Conservation (phyloP, 1,284 basidiomycete genomes). For the Fomitopsis pinicola region DNA sequence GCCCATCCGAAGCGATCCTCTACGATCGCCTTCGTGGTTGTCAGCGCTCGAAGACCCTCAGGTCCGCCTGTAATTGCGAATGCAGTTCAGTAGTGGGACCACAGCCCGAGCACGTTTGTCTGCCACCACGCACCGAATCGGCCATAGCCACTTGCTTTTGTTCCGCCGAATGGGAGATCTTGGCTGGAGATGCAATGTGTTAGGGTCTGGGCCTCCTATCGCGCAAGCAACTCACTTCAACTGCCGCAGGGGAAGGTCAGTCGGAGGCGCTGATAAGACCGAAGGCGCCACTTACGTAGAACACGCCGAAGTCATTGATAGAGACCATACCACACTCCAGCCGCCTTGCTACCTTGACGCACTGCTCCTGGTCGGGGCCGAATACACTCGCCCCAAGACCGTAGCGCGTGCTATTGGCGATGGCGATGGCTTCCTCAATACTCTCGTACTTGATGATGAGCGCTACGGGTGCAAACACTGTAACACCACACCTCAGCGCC, state of each 20-base stretch:
- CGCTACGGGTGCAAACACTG: constrained; percentile 89
- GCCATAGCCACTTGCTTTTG: constrained; percentile 86
- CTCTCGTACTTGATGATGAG: constrained; percentile 79
- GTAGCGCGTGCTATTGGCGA: constrained; percentile 85
- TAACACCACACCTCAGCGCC: not conserved
- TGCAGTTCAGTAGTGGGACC: not conserved
- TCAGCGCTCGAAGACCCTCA: constrained; percentile 86
- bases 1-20: constrained; percentile 81
- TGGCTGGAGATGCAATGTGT: constrained; percentile 51
- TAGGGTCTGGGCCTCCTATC: not conserved
- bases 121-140: constrained; percentile 64
- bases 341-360: constrained; percentile 71
- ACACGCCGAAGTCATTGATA: constrained; percentile 92
- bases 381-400: constrained; percentile 97
- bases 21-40: constrained; percentile 84
- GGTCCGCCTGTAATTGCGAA: constrained; percentile 60
- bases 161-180: constrained; percentile 91
- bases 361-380: constrained; percentile 74
- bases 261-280: constrained; percentile 10
- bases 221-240: constrained; percentile 49
- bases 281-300: constrained; percentile 61
- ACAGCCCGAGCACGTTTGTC: not conserved
- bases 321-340: constrained; percentile 96
- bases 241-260: constrained; percentile 30
- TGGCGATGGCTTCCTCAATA: constrained; percentile 77